phyloP scores from a whole-genome alignment of 2,329 filamentous ascomycete species.

The Diaporthe amygdali region DNA sequence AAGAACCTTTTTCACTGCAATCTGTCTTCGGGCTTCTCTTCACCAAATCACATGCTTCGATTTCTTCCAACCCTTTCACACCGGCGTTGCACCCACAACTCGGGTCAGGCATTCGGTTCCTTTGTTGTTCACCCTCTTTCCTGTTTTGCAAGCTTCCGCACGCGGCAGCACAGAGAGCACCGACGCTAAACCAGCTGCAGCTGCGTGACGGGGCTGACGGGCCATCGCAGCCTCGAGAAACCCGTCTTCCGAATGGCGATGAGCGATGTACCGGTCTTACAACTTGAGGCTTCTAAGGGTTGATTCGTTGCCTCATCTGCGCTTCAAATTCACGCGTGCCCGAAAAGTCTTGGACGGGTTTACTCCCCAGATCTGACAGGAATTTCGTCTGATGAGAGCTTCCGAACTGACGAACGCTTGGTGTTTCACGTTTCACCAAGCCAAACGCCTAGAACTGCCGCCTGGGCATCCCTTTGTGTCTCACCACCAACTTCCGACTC shows the following conservation, averaged over 20 bases:
- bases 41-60: constrained; percentile 3
- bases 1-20: neutral
- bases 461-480: constrained; percentile 12
- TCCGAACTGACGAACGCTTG: neutral
- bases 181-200: neutral
- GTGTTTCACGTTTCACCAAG: constrained; percentile 9
- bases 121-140: neutral
- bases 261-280: neutral
- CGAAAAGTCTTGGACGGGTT: neutral
- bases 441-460: constrained; percentile 7
- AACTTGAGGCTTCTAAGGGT: neutral
- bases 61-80: neutral
- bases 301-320: neutral
- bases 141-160: neutral
- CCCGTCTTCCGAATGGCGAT: neutral
- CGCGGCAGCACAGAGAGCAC: neutral
- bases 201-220: neutral
- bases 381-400: neutral
- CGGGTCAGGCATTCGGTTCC: neutral
- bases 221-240: neutral
- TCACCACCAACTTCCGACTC: neutral
- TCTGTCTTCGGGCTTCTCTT: neutral
- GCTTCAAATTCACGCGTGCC: neutral
- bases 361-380: neutral
- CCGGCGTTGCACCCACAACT: neutral